phyloP scores from a whole-genome alignment of 106 monocot genomes.

The Dendrobium officinale region DNA sequence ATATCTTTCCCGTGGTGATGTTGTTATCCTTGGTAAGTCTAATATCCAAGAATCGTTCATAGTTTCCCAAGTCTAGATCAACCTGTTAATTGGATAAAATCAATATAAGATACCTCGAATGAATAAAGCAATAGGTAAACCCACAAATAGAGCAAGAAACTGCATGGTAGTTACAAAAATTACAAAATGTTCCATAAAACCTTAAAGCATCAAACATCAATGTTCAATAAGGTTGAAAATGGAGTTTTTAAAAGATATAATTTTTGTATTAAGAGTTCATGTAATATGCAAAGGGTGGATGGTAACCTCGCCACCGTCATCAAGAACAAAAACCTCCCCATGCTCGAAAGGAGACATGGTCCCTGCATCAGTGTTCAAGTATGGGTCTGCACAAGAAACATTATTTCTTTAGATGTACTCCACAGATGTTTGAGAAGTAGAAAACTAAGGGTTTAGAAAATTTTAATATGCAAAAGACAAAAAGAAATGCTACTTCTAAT shows the following conservation, averaged over 20 bases:
- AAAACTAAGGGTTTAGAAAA: neutral
- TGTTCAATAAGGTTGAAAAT: neutral
- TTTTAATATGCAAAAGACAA: neutral
- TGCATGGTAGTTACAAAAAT: neutral
- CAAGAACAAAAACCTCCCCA: conserved; percentile 63
- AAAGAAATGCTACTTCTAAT: neutral
- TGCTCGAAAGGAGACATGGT: conserved; percentile 67
- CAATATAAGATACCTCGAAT: neutral
- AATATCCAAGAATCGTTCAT: conserved; percentile 55
- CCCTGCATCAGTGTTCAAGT: conserved; percentile 55
- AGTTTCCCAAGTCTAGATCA: conserved; percentile 56
- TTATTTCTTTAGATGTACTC: neutral
- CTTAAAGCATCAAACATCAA: too few species aligned
- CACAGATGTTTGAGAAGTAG: neutral
- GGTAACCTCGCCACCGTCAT: conserved; percentile 60
- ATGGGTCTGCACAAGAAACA: conserved; percentile 39
- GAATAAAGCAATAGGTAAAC: neutral
- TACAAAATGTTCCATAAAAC: too few species aligned
- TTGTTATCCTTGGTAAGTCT: conserved; percentile 53
- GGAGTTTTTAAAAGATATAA: neutral
- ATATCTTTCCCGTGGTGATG: conserved; percentile 66
- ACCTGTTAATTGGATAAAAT: conserved; percentile 26
- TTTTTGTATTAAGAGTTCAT: neutral
- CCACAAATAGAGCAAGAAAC: neutral
- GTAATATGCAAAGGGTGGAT: neutral